These are phyloP conservation scores for Brassica nigra DNA, from an alignment of 345 rosid genomes.

Conservation along the genomic window DNA sequence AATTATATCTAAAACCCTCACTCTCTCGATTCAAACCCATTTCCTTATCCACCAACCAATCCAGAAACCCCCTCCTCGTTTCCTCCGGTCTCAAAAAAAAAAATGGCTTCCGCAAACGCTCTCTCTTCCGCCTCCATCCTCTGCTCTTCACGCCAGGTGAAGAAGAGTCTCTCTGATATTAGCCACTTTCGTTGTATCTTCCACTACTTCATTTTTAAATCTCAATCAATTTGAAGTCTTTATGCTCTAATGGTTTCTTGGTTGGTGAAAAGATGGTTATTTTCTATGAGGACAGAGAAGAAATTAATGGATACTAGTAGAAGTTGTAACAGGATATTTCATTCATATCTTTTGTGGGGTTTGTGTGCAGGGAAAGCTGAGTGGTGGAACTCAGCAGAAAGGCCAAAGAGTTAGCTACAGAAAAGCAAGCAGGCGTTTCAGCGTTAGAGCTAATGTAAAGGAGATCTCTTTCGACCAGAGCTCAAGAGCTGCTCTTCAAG, in stretches of 20 bases:
- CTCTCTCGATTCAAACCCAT: slow-evolving; percentile 32
- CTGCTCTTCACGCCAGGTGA: slow-evolving; percentile 75
- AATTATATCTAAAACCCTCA: slow-evolving; percentile 53
- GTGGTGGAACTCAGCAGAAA: slow-evolving; percentile 55
- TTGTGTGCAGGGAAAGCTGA: slow-evolving; percentile 50
- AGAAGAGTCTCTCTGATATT: too few species aligned
- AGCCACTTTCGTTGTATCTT: too few species aligned
- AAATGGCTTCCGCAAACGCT: slow-evolving; percentile 83
- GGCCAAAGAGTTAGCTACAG: slow-evolving; percentile 59
- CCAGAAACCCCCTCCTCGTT: neutral
- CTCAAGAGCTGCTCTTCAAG: slow-evolving; percentile 81
- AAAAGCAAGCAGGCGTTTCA: slow-evolving; percentile 51
- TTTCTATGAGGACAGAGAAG: neutral
- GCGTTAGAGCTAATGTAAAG: slow-evolving; percentile 77
- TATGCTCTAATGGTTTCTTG: slow-evolving; percentile 3
- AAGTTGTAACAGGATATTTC: too few species aligned
- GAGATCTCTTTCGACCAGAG: slow-evolving; percentile 88
- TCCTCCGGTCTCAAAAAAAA: neutral
- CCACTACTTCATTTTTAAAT: neutral
- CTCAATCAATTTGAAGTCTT: neutral
- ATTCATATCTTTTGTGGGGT: neutral
- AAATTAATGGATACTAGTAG: neutral
- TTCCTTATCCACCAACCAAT: slow-evolving; percentile 39
- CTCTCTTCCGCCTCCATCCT: slow-evolving; percentile 66
- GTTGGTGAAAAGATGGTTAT: neutral